Conservation (phyloP, 305 asterid species). For the Fraxinus latifolia region DNA sequence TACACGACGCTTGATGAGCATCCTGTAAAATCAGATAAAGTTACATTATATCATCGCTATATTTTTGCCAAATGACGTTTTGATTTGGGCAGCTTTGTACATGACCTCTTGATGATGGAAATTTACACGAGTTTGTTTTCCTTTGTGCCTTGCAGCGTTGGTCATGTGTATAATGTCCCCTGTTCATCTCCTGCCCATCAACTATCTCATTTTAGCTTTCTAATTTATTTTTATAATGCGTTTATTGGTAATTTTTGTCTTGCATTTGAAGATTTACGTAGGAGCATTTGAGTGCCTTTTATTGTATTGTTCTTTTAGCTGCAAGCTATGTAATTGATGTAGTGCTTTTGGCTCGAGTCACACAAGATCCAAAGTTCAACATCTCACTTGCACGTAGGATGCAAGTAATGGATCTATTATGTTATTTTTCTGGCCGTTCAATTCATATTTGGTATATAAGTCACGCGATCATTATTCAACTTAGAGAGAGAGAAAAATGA, state of each 20-base stretch:
- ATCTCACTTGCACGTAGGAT: not conserved
- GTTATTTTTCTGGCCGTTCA: not conserved
- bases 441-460: not conserved
- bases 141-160: not conserved
- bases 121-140: not conserved
- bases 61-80: not conserved
- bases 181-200: not conserved
- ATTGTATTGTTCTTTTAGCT: not conserved
- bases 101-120: not conserved
- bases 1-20: not conserved
- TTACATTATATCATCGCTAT: not conserved
- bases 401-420: not conserved
- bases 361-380: not conserved
- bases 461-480: too few species aligned
- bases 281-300: not conserved
- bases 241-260: not conserved
- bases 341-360: not conserved
- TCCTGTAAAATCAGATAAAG: not conserved
- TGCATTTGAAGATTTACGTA: not conserved
- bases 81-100: not conserved
- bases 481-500: too few species aligned
- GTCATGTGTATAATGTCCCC: not conserved
- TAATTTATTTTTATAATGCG: not conserved
- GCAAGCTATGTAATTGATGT: not conserved
- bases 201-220: not conserved